A percentile compares a stretch with the other conserved stretches of the same genome.
These are phyloP conservation scores for Backusella tuberculispora DNA, from an alignment of 192 early-diverging fungal genomes.

Conservation along the genomic window DNA sequence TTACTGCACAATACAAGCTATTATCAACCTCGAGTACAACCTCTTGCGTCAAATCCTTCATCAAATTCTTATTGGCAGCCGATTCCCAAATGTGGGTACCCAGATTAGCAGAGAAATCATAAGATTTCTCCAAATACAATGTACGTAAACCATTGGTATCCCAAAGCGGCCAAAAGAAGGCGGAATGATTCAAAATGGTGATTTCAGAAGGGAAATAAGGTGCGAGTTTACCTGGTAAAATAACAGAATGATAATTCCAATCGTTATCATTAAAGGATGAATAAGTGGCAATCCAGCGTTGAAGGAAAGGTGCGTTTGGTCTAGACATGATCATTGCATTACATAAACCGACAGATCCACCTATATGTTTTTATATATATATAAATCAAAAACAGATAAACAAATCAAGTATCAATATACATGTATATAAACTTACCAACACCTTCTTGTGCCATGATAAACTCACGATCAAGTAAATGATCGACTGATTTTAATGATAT, in stretches of 20 bases:
- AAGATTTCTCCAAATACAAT: slow-evolving; percentile 45
- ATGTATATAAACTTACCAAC: slow-evolving; percentile 18
- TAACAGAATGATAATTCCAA: slow-evolving; percentile 52
- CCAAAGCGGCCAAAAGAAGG: slow-evolving; percentile 53
- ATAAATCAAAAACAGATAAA: background rate
- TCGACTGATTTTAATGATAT: slow-evolving; percentile 50
- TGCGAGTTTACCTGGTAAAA: slow-evolving; percentile 44
- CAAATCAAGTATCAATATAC: background rate
- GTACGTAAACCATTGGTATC: slow-evolving; percentile 40
- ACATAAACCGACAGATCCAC: slow-evolving; percentile 46
- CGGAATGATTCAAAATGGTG: slow-evolving; percentile 31
- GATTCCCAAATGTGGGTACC: slow-evolving; percentile 46
- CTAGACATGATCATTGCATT: slow-evolving; percentile 53
- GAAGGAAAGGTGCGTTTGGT: slow-evolving; percentile 48
- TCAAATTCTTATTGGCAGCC: slow-evolving; percentile 41
- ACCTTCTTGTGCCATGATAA: slow-evolving; percentile 57
- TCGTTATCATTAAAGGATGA: slow-evolving; percentile 41
- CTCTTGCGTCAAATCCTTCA: slow-evolving; percentile 31
- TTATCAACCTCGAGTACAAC: slow-evolving; percentile 40
- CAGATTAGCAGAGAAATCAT: slow-evolving; percentile 39
- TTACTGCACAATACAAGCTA: slow-evolving; percentile 42
- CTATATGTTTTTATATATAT: slow-evolving; percentile 13
- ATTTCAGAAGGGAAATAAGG: slow-evolving; percentile 33
- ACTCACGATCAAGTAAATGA: slow-evolving; percentile 47
- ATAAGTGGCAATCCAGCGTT: slow-evolving; percentile 53